Conservation (phyloP, 1,139 yeast genomes). For the Nakaseomyces bracarensis region DNA sequence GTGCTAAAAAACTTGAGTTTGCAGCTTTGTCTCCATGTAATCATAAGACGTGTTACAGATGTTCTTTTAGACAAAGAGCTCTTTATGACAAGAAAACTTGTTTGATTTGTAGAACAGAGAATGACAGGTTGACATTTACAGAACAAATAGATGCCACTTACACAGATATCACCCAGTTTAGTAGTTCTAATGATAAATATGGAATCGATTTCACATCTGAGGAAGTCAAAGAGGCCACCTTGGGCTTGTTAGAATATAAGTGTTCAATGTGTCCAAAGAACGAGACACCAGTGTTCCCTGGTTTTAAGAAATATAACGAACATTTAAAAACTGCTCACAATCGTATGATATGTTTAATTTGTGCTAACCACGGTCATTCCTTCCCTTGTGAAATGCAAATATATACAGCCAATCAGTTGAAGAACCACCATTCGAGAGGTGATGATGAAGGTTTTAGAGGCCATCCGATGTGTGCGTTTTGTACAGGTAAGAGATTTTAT, state of each 20-base stretch:
- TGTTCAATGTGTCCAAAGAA: slow-evolving; percentile 42
- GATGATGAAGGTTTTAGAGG: slow-evolving; percentile 68
- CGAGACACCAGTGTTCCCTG: slow-evolving; percentile 32
- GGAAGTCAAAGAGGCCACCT: slow-evolving; percentile 37
- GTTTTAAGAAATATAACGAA: slow-evolving; percentile 51
- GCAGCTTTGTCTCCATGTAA: slow-evolving; percentile 76
- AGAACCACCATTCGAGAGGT: slow-evolving; percentile 64
- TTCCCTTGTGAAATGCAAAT: slow-evolving; percentile 65
- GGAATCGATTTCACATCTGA: slow-evolving; percentile 46
- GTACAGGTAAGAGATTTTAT: slow-evolving; percentile 66
- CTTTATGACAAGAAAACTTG: slow-evolving; percentile 67
- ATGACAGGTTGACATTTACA: slow-evolving; percentile 51
- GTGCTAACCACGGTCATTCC: slow-evolving; percentile 66
- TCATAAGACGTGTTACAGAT: slow-evolving; percentile 74
- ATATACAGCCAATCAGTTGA: slow-evolving; percentile 54
- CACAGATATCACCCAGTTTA: slow-evolving; percentile 32
- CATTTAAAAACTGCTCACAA: slow-evolving; percentile 62
- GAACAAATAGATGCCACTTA: slow-evolving; percentile 39
- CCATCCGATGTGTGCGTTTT: slow-evolving; percentile 84
- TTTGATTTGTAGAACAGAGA: slow-evolving; percentile 73
- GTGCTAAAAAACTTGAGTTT: slow-evolving; percentile 61
- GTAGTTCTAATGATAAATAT: slow-evolving; percentile 39
- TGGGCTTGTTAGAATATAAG: slow-evolving; percentile 44
- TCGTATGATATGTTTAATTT: slow-evolving; percentile 60
- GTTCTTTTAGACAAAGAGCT: slow-evolving; percentile 78